phyloP scores from a whole-genome alignment of 257 asterid species.

The Fraxinus anomala region DNA sequence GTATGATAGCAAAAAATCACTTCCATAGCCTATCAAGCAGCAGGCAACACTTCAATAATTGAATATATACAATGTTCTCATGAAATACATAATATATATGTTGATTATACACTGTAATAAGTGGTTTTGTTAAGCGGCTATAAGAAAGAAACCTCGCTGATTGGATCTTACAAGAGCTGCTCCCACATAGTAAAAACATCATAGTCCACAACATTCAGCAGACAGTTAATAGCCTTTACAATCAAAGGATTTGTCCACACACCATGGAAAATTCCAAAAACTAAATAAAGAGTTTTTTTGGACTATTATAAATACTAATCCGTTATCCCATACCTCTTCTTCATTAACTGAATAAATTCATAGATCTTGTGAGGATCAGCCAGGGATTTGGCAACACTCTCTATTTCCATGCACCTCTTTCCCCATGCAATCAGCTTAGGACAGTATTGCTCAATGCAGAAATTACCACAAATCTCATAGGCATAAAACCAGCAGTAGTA shows the following conservation, averaged over 20 bases:
- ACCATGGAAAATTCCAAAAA: background rate
- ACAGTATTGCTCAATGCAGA: slow-evolving; percentile 46
- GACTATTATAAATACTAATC: background rate
- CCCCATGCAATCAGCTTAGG: slow-evolving; percentile 61
- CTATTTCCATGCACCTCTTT: slow-evolving; percentile 50
- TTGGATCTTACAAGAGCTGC: background rate
- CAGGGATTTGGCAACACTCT: slow-evolving; percentile 49
- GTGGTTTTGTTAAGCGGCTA: background rate
- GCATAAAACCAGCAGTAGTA: slow-evolving; percentile 58
- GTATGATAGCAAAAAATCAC: too few relatives aligned
- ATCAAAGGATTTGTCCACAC: background rate
- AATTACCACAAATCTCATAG: slow-evolving; percentile 48
- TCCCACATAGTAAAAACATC: background rate
- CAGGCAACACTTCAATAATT: too few relatives aligned
- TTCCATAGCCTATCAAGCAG: too few relatives aligned
- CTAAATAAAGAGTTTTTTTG: background rate
- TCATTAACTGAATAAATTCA: slow-evolving; percentile 34
- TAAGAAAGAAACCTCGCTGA: background rate
- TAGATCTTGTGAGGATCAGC: slow-evolving; percentile 42
- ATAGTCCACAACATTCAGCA: background rate
- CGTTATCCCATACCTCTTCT: background rate
- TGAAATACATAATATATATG: too few relatives aligned
- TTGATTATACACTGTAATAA: too few relatives aligned
- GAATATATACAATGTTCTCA: too few relatives aligned
- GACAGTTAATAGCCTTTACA: background rate